phyloP scores from a whole-genome alignment of 2,329 filamentous ascomycete genomes.

The Purpureocillium lavendulum region DNA sequence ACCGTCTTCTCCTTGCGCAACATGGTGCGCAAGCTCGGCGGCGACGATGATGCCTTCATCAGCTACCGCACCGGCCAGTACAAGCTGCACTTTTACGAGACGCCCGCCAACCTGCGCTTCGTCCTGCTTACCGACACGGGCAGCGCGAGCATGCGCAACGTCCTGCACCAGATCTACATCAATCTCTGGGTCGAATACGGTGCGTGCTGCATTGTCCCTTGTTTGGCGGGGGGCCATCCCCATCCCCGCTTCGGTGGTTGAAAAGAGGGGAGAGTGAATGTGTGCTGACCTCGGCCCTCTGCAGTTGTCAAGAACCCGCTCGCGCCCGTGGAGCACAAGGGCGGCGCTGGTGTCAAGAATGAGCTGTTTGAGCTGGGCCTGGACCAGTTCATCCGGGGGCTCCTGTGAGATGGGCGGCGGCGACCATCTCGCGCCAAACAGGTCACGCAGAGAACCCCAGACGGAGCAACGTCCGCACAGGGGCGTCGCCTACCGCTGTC shows the following conservation, averaged over 20 bases:
- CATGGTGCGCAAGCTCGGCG: slow-evolving; percentile 92
- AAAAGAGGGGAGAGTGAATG: no score
- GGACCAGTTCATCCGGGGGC: slow-evolving; percentile 66
- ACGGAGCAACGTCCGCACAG: no score
- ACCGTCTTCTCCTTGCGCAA: slow-evolving; percentile 94
- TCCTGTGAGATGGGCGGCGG: slow-evolving; percentile 36
- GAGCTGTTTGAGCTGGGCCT: slow-evolving; percentile 64
- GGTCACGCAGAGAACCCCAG: no score
- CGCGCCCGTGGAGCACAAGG: slow-evolving; percentile 59
- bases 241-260: no score
- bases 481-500: no score
- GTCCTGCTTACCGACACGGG: slow-evolving; percentile 92
- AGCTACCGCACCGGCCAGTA: slow-evolving; percentile 90
- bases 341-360: slow-evolving; percentile 60
- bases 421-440: no score
- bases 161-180: slow-evolving; percentile 96
- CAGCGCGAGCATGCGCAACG: slow-evolving; percentile 83
- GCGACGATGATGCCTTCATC: slow-evolving; percentile 90
- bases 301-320: slow-evolving; percentile 64
- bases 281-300: no score
- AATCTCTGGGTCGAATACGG: slow-evolving; percentile 96
- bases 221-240: no score
- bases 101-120: slow-evolving; percentile 88
- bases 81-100: slow-evolving; percentile 99
- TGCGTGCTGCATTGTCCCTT: no score